These are phyloP conservation scores for Heritiera littoralis DNA, from an alignment of 345 rosid genomes.

Conservation along the genomic window DNA sequence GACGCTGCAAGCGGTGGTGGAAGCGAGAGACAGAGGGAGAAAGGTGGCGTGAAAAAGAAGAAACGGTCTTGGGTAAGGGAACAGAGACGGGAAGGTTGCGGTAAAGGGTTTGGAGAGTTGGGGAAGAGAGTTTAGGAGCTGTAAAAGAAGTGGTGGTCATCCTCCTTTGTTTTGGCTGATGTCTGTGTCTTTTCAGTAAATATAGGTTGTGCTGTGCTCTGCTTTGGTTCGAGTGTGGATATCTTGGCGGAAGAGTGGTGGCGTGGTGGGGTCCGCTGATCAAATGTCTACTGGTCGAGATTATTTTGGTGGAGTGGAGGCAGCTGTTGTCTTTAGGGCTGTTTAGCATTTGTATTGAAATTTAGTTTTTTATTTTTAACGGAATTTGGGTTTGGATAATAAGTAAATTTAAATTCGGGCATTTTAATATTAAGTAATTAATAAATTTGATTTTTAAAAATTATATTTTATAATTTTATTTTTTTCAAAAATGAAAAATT, in stretches of 20 bases:
- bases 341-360: too few relatives aligned
- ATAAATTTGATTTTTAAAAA: too few relatives aligned
- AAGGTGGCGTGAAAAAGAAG: slow-evolving; percentile 28
- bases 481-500: too few relatives aligned
- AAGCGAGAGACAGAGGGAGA: slow-evolving; percentile 29
- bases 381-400: too few relatives aligned
- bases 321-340: not conserved
- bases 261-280: not conserved
- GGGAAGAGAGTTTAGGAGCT: slow-evolving; percentile 66
- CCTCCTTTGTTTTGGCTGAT: not conserved
- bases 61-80: slow-evolving; percentile 41
- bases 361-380: too few relatives aligned
- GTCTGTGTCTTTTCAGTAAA: not conserved
- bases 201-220: not conserved
- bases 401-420: too few relatives aligned
- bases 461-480: too few relatives aligned
- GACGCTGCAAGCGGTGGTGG: slow-evolving; percentile 27
- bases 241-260: not conserved
- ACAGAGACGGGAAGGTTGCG: slow-evolving; percentile 36
- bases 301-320: not conserved
- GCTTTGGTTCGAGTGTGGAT: not conserved
- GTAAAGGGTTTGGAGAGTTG: slow-evolving; percentile 47
- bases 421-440: too few relatives aligned
- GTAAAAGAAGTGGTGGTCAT: slow-evolving; percentile 50
- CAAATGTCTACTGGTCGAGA: not conserved